phyloP scores from a whole-genome alignment of 768 basidiomycete genomes.

The Tylopilus subfusipes region DNA sequence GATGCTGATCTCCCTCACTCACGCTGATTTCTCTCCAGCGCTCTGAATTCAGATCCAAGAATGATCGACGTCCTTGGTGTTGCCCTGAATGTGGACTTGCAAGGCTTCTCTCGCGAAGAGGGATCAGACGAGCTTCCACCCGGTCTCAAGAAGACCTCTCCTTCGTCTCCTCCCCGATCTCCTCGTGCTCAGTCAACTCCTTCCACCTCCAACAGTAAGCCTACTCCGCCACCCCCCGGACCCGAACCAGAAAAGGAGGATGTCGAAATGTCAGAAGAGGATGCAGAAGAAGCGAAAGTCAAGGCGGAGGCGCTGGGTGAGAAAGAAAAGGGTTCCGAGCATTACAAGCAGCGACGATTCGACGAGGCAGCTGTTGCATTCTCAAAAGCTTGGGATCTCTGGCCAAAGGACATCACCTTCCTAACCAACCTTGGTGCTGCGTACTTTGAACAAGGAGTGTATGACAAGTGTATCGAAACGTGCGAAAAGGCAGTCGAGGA shows the following conservation, averaged over 20 bases:
- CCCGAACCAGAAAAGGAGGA: constrained; percentile 49
- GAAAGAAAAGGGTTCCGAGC: constrained; percentile 74
- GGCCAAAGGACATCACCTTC: constrained; percentile 92
- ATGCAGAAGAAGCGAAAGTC: constrained; percentile 64
- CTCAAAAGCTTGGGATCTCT: constrained; percentile 86
- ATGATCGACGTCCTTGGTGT: constrained; percentile 94
- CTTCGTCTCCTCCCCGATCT: constrained; percentile 22
- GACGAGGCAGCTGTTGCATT: constrained; percentile 72
- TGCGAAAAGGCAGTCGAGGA: constrained; percentile 98
- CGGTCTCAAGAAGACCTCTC: constrained; percentile 38
- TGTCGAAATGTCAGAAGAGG: constrained; percentile 62
- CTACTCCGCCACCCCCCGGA: constrained; percentile 39
- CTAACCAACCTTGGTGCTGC: constrained; percentile 88
- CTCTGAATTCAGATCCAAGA: constrained; percentile 69
- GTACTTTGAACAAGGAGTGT: constrained; percentile 92
- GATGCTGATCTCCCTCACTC: background rate
- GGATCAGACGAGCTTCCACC: constrained; percentile 79
- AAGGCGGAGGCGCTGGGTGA: constrained; percentile 77
- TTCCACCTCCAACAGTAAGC: constrained; percentile 38
- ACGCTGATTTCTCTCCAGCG: constrained; percentile 32
- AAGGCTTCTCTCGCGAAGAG: constrained; percentile 79
- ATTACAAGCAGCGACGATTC: constrained; percentile 86
- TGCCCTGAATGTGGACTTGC: constrained; percentile 90
- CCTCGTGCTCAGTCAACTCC: constrained; percentile 33
- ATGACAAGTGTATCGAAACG: constrained; percentile 83